Evolutionary conservation across 208 protist species (phyloP).

Genomic region (Trypanosoma vivax): DNA sequence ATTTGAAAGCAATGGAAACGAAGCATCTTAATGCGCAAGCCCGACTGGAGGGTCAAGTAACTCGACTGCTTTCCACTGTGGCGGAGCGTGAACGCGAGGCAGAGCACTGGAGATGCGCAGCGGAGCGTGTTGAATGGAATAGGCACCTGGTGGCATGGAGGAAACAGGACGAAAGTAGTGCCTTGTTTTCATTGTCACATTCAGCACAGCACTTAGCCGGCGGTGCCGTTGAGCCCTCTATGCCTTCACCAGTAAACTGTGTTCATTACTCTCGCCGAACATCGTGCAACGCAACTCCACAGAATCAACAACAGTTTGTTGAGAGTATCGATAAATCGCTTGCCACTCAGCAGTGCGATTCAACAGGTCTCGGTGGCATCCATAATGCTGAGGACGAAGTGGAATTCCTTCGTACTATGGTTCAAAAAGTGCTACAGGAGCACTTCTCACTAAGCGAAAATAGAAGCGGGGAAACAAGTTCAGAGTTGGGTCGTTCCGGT

Average conservation of each 20-base stretch:
- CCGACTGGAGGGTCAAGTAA: slow-evolving; percentile 19
- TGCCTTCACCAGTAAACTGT: too few species aligned
- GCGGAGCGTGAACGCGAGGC: slow-evolving; percentile 40
- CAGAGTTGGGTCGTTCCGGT: too few species aligned
- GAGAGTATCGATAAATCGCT: slow-evolving; percentile 13
- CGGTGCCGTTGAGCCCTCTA: too few species aligned
- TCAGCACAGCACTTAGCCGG: neutral
- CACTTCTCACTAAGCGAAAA: neutral
- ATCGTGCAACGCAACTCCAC: neutral
- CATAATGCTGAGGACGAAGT: neutral
- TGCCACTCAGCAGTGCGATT: neutral
- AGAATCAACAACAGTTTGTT: neutral
- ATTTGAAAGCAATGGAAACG: slow-evolving; percentile 16
- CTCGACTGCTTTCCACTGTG: slow-evolving; percentile 20
- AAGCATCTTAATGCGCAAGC: slow-evolving; percentile 17
- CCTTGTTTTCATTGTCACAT: neutral
- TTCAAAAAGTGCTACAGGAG: slow-evolving; percentile 14
- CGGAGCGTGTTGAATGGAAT: slow-evolving; percentile 36
- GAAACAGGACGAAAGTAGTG: neutral
- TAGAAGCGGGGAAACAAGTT: too few species aligned
- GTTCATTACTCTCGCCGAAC: neutral
- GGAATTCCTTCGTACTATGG: slow-evolving; percentile 6
- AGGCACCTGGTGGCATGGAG: neutral
- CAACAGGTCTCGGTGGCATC: neutral
- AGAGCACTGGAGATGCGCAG: slow-evolving; percentile 37